A percentile compares a stretch with the other conserved stretches of the same genome.
Evolutionary conservation across 2,329 filamentous ascomycete species (phyloP).

Genomic region (Lasiodiplodia sp.): DNA sequence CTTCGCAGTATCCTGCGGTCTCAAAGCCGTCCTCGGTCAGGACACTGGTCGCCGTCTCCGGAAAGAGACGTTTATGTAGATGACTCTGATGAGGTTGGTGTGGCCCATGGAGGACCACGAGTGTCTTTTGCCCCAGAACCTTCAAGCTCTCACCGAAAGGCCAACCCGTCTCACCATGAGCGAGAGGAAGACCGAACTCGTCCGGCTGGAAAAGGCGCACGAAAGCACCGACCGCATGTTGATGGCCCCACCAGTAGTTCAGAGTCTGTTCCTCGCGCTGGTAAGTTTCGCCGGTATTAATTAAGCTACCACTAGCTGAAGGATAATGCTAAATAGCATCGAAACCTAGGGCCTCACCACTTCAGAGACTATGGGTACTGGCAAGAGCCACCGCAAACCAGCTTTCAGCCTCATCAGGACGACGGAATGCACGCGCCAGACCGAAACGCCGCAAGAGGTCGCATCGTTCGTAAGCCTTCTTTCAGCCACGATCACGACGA

Average conservation of each 20-base stretch:
- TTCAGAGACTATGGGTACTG: constrained; percentile 27
- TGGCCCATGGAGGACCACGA: background rate
- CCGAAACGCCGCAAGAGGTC: constrained; percentile 6
- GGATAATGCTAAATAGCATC: constrained; percentile 8
- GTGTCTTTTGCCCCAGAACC: constrained; percentile 21
- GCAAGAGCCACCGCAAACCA: constrained; percentile 9
- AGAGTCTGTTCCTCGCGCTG: background rate
- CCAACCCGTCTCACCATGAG: background rate
- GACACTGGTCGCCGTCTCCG: constrained; percentile 33
- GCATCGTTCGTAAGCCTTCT: constrained; percentile 3
- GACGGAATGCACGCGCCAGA: background rate
- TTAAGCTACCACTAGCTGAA: background rate
- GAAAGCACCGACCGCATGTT: background rate
- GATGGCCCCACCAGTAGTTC: background rate
- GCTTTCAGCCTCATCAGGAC: background rate
- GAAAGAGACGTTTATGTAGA: background rate
- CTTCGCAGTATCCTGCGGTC: constrained; percentile 39
- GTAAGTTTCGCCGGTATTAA: background rate
- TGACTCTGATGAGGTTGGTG: background rate
- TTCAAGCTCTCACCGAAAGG: background rate
- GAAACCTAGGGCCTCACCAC: background rate
- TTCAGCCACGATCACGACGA: background rate
- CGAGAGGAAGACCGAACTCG: background rate
- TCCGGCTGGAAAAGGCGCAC: background rate
- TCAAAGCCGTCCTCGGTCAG: constrained; percentile 32